Base-by-base conservation (phyloP, 164 flowering plant genomes). In the Vitis amurensis region DNA sequence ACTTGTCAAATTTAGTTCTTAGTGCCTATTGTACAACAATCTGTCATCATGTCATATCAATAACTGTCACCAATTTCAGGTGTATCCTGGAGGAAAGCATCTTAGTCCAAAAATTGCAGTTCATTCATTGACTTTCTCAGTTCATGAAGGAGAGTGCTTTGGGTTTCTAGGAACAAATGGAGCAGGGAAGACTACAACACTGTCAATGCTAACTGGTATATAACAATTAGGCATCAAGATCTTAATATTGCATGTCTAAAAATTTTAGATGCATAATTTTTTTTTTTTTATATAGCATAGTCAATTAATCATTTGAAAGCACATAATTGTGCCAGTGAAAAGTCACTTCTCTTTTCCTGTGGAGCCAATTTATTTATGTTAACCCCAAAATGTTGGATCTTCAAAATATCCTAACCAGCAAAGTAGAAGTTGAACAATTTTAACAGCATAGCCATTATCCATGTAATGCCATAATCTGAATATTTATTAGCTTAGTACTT, bases 81-180 rank as follows among this genome's bases (percentile, higher is more conserved):
- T 91, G 37, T 95, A 89, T 81, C 87, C 92, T 53, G 94, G 93
- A 60, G 84, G 81, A 63, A 83, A 70, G 74, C 76, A 70, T 59
- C 79, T 61, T 19, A 71, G 77, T 67, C 30, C 75, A 67, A 95
- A 95, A 82, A 81, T 90, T 76, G 99, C 99, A 61, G 99, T 95
- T 64, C 80, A 90, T 71, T 89, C 97, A 52, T 84, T 95, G 71
- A 83, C 93, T 72, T 95, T 95, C 71, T 77, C 98, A 63, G 98
- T 95, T 73, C 92, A 87, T 73, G 92, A 89, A 76, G 99, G 99
- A 80, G 99, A 95, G 78, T 95, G 99, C 76, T 95, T 95, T 84
- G 99, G 99, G 12, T 95, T 95, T 77, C 78, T 95, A 59, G 99
- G 99, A 80, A 91, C 98, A 67, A 95, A 93, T 88, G 98, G 99